Evolutionary conservation across 1,284 basidiomycete genomes (phyloP).

Genomic region (Austroboletus sp.): DNA sequence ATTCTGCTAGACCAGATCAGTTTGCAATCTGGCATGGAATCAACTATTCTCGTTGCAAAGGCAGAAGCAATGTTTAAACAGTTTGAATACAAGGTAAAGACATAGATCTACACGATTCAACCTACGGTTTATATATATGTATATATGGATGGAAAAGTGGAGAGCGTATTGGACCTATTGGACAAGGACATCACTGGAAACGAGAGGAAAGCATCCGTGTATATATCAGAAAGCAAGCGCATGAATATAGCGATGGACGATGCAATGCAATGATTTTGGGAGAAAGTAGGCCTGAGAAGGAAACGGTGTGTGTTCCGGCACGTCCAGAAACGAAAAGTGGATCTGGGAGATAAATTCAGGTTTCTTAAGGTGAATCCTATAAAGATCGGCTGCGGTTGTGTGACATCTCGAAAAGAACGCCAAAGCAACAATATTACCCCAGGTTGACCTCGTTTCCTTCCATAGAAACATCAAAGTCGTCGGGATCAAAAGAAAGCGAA

Average conservation of each 20-base stretch:
- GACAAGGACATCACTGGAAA: slow-evolving; percentile 9
- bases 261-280: not conserved
- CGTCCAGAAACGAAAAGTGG: not conserved
- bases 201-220: slow-evolving; percentile 10
- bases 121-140: slow-evolving; percentile 7
- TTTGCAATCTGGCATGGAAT: no score
- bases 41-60: not conserved
- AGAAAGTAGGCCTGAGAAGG: not conserved
- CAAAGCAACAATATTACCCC: slow-evolving; percentile 12
- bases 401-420: not conserved
- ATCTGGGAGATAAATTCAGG: slow-evolving; percentile 2
- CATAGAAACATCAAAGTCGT: slow-evolving; percentile 39
- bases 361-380: slow-evolving; percentile 6
- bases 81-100: slow-evolving; percentile 3
- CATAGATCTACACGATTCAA: slow-evolving; percentile 11
- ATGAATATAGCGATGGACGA: slow-evolving; percentile 9
- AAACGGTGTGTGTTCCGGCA: not conserved
- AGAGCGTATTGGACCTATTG: slow-evolving; percentile 6
- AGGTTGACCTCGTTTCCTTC: slow-evolving; percentile 6
- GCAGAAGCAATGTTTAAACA: not conserved
- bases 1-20: no score
- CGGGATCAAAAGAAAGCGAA: slow-evolving; percentile 55
- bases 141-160: not conserved
- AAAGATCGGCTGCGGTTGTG: not conserved
- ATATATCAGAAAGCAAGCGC: slow-evolving; percentile 12